Percentiles rank a stretch among this genome's conserved stretches.
These are phyloP conservation scores for Paraphaeosphaeria sporulosa DNA, from an alignment of 2,329 filamentous ascomycete genomes.

Conservation along the genomic window DNA sequence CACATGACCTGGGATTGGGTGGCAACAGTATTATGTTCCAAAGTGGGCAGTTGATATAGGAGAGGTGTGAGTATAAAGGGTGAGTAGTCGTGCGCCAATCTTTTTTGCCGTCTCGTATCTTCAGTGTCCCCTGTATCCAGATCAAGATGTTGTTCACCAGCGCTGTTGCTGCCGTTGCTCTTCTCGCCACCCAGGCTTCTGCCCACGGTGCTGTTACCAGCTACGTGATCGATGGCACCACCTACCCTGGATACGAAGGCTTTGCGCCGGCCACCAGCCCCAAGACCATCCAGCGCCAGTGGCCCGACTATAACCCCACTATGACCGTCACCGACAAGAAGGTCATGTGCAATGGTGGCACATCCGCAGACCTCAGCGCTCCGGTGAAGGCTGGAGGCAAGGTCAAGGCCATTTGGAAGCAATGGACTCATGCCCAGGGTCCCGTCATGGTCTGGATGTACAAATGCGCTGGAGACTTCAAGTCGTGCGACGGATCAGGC, in stretches of 20 bases:
- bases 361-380: slow-evolving; percentile 51
- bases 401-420: slow-evolving; percentile 62
- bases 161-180: slow-evolving; percentile 41
- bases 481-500: slow-evolving; percentile 60
- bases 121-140: slow-evolving; percentile 11
- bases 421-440: slow-evolving; percentile 67
- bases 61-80: slow-evolving; percentile 26
- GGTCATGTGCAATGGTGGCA: slow-evolving; percentile 64
- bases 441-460: slow-evolving; percentile 66
- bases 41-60: neutral
- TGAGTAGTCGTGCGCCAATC: slow-evolving; percentile 1
- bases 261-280: slow-evolving; percentile 59
- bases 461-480: slow-evolving; percentile 59
- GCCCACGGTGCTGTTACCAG: slow-evolving; percentile 48
- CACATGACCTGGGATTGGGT: slow-evolving; percentile 19
- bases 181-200: slow-evolving; percentile 39
- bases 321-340: slow-evolving; percentile 57
- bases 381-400: slow-evolving; percentile 58
- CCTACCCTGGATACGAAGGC: slow-evolving; percentile 56
- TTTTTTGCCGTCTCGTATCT: slow-evolving; percentile 1
- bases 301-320: slow-evolving; percentile 65
- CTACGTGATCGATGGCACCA: slow-evolving; percentile 45
- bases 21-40: slow-evolving; percentile 21
- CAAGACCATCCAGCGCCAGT: slow-evolving; percentile 65
- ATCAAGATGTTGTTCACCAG: slow-evolving; percentile 49